phyloP scores from a whole-genome alignment of 148 eudicot species.

The Oxyria digyna region DNA sequence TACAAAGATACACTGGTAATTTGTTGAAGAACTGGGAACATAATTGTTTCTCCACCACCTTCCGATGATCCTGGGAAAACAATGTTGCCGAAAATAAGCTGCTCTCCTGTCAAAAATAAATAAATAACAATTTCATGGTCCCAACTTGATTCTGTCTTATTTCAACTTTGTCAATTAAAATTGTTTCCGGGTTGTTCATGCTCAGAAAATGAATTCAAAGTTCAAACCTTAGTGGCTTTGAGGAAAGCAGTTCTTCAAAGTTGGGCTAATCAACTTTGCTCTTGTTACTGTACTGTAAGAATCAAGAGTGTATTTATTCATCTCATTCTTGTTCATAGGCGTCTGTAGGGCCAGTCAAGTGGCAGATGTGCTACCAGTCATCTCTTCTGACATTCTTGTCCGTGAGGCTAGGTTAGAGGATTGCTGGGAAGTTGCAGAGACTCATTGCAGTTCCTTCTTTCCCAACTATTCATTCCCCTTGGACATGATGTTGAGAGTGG shows the following conservation, averaged over 20 bases:
- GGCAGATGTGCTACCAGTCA: slow-evolving; percentile 57
- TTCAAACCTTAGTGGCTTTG: neutral
- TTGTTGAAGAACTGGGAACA: neutral
- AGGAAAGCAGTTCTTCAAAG: neutral
- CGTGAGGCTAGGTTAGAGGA: slow-evolving; percentile 91
- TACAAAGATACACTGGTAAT: neutral
- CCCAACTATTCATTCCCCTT: slow-evolving; percentile 84
- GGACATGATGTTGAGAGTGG: slow-evolving; percentile 72
- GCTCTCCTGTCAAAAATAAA: neutral
- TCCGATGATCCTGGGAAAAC: neutral
- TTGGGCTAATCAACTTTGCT: neutral
- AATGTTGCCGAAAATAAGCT: neutral
- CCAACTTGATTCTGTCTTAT: too few species aligned
- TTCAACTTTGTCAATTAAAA: neutral
- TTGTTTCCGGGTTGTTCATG: neutral
- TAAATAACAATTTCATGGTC: too few species aligned
- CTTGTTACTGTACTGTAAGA: neutral
- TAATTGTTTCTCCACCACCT: neutral
- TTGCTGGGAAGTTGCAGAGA: slow-evolving; percentile 97
- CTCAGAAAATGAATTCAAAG: neutral
- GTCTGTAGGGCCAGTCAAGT: slow-evolving; percentile 75
- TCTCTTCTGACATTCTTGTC: slow-evolving; percentile 78
- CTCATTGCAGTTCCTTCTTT: slow-evolving; percentile 96
- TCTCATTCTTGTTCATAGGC: slow-evolving; percentile 23
- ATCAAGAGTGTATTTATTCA: neutral